Base-by-base conservation (phyloP, 2,329 filamentous ascomycete genomes). In the Scedosporium boydii region DNA sequence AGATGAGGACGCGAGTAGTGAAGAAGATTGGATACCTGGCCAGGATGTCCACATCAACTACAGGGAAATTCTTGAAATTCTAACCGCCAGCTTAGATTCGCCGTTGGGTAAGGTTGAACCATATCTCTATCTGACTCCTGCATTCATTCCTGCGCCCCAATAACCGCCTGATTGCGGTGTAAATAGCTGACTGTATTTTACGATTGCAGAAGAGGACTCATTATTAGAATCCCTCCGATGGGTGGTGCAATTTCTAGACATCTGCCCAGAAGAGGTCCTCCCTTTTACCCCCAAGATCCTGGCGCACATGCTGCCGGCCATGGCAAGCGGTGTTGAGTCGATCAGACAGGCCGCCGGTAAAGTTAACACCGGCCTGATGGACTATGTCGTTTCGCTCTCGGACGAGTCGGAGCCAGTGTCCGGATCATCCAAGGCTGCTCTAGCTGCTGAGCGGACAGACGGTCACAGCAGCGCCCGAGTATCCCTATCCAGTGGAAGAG, bases 31-130 rank as follows among this genome's bases (percentile, higher is more conserved):
- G 92, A 88, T 98, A 56, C 96, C 96, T 0, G 95, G 96, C 1
- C 95, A 99, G 75, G 95, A 99, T 73, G 92, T 97, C 6, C 89
- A 96, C 64, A 90, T 99, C 65, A 93, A 98, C 74, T 91, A 96
- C 74, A 87, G 90, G 64, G 91, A 89, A 67, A 96, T 99, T 42
- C 77, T 99, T 58, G 90, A 96, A 68, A 99, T 98, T 61, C 76
- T 99, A 51, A 92, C 96, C 2, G 87, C 88, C 12, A 97, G 95
- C 66, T 82, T 99, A 55, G 90, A 96, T 69, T 90, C 91, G 18
- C 88, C 90, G 3, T 79, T 88, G 68, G 89, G 90, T 91, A 76
- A 68, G 78, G 72, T 23, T 59, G 5, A 6, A 55, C 48, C 58
- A 57, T 51, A 29, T 21, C 26, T 51, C 26, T 14, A 46, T 18